Percentiles rank a stretch among this genome's conserved stretches.
These are phyloP conservation scores for Arthrobotrys pseudoclavata DNA, from an alignment of 2,329 filamentous ascomycete genomes.

Conservation along the genomic window DNA sequence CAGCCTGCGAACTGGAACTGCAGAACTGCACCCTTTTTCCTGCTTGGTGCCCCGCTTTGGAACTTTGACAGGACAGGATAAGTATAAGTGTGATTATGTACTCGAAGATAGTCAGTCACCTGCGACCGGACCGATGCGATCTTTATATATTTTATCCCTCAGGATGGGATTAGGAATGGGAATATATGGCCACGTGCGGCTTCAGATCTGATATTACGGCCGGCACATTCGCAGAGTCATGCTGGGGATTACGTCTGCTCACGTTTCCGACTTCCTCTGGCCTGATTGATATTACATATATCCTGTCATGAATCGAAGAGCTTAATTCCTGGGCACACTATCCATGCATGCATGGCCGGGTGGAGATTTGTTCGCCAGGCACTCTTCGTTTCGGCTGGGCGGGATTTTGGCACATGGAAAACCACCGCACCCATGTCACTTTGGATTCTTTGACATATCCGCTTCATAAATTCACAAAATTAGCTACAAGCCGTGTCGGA, in stretches of 20 bases:
- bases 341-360: not conserved
- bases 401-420: conserved; percentile 22
- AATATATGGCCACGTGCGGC: conserved; percentile 16
- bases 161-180: not conserved
- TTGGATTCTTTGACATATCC: not conserved
- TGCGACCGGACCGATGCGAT: conserved; percentile 7
- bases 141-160: not conserved
- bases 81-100: not conserved
- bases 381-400: conserved; percentile 19
- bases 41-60: conserved; percentile 23
- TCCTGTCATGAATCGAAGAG: not conserved
- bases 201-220: conserved; percentile 15
- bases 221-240: conserved; percentile 25
- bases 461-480: not conserved
- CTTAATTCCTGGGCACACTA: not conserved
- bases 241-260: conserved; percentile 23
- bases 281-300: conserved; percentile 9
- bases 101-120: not conserved
- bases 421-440: conserved; percentile 5
- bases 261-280: not conserved
- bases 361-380: conserved; percentile 7
- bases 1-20: not conserved
- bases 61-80: conserved; percentile 1
- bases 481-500: too few species aligned
- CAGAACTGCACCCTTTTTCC: conserved; percentile 17